Base-by-base conservation (phyloP, 805 yeast genomes). In the Candida silvicultrix region DNA sequence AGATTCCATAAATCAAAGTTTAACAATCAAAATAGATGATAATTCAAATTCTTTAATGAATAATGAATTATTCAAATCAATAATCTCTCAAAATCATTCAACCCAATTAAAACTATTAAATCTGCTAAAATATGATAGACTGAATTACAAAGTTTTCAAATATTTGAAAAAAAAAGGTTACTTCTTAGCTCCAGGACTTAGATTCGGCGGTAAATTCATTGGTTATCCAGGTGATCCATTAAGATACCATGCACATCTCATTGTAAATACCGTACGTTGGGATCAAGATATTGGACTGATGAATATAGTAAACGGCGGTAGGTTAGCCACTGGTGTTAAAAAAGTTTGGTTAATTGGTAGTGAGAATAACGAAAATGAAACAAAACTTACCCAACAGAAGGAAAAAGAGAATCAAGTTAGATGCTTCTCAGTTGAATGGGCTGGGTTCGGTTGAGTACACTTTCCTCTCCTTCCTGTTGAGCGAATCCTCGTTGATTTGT, bases 171-270 rank as follows among this genome's bases (percentile, higher is more conserved):
- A 58, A 7, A 57, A 60, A 14, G 80, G 77, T 2, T 84, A 72
- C 60, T 78, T 68, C 47, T 53, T 86, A 16, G 73, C 89, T 29
- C 97, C 98, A 0, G 99, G 99, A 0, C 68, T 89, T 29, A 74
- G 96, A 47, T 92, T 90, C 63, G 99, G 99, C 2, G 95, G 96
- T 5, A 80, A 80, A 45, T 89, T 80, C 57, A 77, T 94, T 47
- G 89, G 90, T 2, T 92, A 92, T 53, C 98, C 97, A 0, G 98
- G 97, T 1, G 99, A 92, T 60, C 96, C 98, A 8, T 68, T 92
- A 45, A 65, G 94, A 41, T 94, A 80, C 58, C 99, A 92, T 65
- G 85, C 97, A 2, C 97, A 92, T 63, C 71, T 81, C 51, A 82
- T 87, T 5, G 85, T 87, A 2, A 76, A 77, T 41, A 70, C 81